Base-by-base conservation (phyloP, 2,329 filamentous ascomycete genomes). In the Botryotinia narcissicola region DNA sequence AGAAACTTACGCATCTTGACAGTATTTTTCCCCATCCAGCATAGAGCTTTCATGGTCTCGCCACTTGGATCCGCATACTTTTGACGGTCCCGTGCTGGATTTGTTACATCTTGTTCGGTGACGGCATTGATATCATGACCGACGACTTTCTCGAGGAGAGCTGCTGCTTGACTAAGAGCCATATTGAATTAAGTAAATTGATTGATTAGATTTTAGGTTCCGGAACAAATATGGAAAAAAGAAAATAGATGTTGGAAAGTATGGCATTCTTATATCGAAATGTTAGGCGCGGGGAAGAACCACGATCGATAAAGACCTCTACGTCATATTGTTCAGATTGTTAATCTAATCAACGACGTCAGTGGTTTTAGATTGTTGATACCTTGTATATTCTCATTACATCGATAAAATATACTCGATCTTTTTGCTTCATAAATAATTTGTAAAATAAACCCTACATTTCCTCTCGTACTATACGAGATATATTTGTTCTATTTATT, bases 21-120 rank as follows among this genome's bases (percentile, higher is more conserved):
- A 44, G 85, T 88, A 79, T 94, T 93, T 85, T 95, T 96, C 70
- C 92, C 92, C 82, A 92, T 89, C 94, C 94, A 97, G 3, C 88
- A 88, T 22, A 97, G 83, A 0, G 94, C 94, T 81, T 93, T 92
- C 92, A 97, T 96, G 25, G 83, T 91, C 78, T 90, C 87, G 46
- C 82, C 82, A 4, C 82, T 83, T 7, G 85, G 82, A 78, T 87
- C 83, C 37, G 85, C 88, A 80, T 85, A 85, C 76, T 85, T 85
- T 46, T 80, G 81, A 32, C 84, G 81, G 73, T 91, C 85, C 77
- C 68, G 77, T 37, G 77, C 84, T n/a, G 92, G 92, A 76, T 90
- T 90, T 74, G 87, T 84, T 66, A 95, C 85, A 79, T 96, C 90
- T 75, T 95, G 93, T 25, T 86, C 83, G 1, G 89, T 92, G 70